These are phyloP conservation scores for Seiridium cupressi DNA, from an alignment of 2,329 filamentous ascomycete species.

Conservation along the genomic window DNA sequence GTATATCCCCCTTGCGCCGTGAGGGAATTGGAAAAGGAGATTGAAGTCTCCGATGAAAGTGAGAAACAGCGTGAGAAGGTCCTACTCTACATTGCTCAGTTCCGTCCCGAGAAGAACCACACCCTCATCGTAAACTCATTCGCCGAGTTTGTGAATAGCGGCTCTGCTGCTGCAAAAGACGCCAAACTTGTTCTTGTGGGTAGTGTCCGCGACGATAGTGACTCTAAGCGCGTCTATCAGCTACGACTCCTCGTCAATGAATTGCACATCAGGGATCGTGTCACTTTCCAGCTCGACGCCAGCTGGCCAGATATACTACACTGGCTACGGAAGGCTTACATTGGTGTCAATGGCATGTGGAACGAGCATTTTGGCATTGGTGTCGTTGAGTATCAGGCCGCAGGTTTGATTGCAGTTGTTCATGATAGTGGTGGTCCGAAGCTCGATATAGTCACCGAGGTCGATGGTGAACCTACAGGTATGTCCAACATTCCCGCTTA, in stretches of 20 bases:
- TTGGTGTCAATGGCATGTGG: constrained; percentile 99
- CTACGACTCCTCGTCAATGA: constrained; percentile 84
- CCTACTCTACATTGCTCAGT: constrained; percentile 93
- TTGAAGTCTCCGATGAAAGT: constrained; percentile 68
- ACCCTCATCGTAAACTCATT: constrained; percentile 83
- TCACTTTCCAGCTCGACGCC: constrained; percentile 87
- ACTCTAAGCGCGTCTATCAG: constrained; percentile 83
- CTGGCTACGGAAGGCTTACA: constrained; percentile 71
- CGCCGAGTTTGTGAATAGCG: constrained; percentile 66
- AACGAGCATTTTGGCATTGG: constrained; percentile 99
- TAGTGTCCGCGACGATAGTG: constrained; percentile 81
- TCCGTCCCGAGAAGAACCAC: constrained; percentile 97
- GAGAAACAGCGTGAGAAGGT: constrained; percentile 69
- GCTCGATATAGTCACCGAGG: constrained; percentile 82
- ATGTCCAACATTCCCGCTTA: constrained; percentile 22
- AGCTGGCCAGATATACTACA: constrained; percentile 84
- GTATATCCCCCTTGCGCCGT: constrained; percentile 94
- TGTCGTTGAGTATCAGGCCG: constrained; percentile 96
- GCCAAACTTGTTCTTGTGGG: constrained; percentile 82
- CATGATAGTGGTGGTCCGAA: constrained; percentile 93
- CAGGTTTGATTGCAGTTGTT: constrained; percentile 87
- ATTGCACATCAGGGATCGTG: constrained; percentile 76
- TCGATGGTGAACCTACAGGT: constrained; percentile 79
- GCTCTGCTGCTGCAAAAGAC: constrained; percentile 46
- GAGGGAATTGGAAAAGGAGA: constrained; percentile 71